A percentile compares a stretch with the other conserved stretches of the same genome.
Conservation (phyloP, 257 asterid genomes). For the Salvia miltiorrhiza region DNA sequence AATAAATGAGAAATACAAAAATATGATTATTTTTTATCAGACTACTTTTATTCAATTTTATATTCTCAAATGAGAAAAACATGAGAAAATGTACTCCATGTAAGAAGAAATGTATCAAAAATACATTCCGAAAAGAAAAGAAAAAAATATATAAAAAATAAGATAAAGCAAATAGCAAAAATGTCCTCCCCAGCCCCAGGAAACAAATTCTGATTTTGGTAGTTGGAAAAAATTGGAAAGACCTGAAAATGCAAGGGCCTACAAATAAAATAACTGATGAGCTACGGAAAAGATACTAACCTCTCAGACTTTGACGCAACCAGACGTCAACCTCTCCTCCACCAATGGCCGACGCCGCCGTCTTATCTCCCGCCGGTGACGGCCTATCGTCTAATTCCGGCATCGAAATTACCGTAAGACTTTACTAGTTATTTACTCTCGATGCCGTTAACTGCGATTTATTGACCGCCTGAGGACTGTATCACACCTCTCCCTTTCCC, state of each 20-base stretch:
- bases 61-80: too few species aligned
- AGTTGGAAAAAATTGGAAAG: background rate
- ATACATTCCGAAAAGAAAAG: too few species aligned
- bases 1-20: too few species aligned
- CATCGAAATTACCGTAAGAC: slow-evolving; percentile 47
- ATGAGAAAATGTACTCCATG: too few species aligned
- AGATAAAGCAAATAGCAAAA: background rate
- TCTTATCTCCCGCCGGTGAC: slow-evolving; percentile 43
- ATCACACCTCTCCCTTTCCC: slow-evolving; percentile 20
- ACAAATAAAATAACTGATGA: slow-evolving; percentile 9
- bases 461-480: slow-evolving; percentile 25
- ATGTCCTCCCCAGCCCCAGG: too few species aligned
- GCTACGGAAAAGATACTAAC: slow-evolving; percentile 33
- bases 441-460: slow-evolving; percentile 10
- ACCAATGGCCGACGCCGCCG: slow-evolving; percentile 47
- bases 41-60: too few species aligned
- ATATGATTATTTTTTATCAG: too few species aligned
- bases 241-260: slow-evolving; percentile 26
- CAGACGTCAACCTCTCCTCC: slow-evolving; percentile 23
- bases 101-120: too few species aligned
- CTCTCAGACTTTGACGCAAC: slow-evolving; percentile 51
- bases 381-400: slow-evolving; percentile 38
- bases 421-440: background rate
- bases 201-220: background rate
- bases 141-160: too few species aligned